Base-by-base conservation (phyloP, 306 rosid genomes). In the Dryas octopetala region DNA sequence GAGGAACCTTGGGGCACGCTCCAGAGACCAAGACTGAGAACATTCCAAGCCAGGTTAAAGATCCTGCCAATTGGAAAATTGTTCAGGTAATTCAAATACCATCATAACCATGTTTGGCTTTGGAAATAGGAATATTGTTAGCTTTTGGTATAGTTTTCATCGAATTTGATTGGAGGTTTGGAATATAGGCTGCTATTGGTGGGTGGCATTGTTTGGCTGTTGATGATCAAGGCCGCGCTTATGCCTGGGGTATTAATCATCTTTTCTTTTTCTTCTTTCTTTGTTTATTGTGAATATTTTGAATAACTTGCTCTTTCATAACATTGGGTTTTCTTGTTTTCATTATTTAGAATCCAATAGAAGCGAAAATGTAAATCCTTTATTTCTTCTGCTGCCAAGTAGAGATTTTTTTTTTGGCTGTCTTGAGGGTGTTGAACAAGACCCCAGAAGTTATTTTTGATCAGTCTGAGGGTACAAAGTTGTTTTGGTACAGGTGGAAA, bases 161-260 rank as follows among this genome's bases (percentile, higher is more conserved):
- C 32, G 45, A 46, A 11, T 50, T 64, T 54, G 28, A 62, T 7
- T 59, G 4, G 9, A 23, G 65, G 32, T 32, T 78, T 61, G 28
- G 41, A 12, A 14, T 79, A 26, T 76, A 92, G 98, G 99, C 98
- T 28, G 99, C 99, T 50, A 96, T 96, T 83, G 99, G 97, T 62
- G 99, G 99, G 13, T 92, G 98, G 99, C 99, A 96, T 75, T 96
- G 99, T 82, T 84, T 96, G 92, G 99, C 98, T 82, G 99, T 96
- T 63, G 98, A 96, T 81, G 98, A 92, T 84, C 96, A 92, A 76
- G 99, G 99, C 74, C 85, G 90, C 65, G 97, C 99, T 62, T 96
- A 90, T 51, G 98, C 99, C 32, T 96, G 99, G 99, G 98, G 98
- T 96, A 88, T 44, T 71, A 5, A 49, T 32, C 53, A 55, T 14